These are phyloP conservation scores for Penicillium steckii DNA, from an alignment of 495 filamentous ascomycete genomes.

Conservation along the genomic window DNA sequence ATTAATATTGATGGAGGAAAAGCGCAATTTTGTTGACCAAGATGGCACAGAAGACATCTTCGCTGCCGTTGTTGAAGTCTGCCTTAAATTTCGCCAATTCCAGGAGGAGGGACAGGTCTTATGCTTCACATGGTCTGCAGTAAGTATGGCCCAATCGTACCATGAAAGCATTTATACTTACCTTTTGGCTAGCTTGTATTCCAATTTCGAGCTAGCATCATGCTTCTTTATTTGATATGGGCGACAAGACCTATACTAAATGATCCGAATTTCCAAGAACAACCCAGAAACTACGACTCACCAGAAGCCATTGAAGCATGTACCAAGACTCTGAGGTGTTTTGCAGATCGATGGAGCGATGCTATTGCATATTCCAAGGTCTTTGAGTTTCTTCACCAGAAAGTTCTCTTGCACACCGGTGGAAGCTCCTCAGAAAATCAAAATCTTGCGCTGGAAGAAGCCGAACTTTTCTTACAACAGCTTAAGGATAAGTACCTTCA, in stretches of 20 bases:
- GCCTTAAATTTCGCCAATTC: conserved; percentile 25
- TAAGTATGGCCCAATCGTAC: conserved; percentile 11
- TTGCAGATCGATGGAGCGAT: conserved; percentile 28
- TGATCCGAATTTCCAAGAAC: conserved; percentile 1
- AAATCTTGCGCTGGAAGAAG: conserved; percentile 11
- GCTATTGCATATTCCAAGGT: conserved; percentile 25
- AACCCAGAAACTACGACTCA: conserved; percentile 6
- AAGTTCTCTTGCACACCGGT: conserved; percentile 2
- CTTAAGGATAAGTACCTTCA: conserved; percentile 31
- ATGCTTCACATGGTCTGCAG: conserved; percentile 38
- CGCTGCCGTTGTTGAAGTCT: conserved; percentile 29
- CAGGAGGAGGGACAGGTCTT: conserved; percentile 35
- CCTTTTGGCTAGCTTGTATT: conserved; percentile 25
- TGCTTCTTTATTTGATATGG: conserved; percentile 35
- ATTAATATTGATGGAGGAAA: conserved; percentile 31
- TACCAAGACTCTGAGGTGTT: conserved; percentile 20
- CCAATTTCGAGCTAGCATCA: conserved; percentile 31
- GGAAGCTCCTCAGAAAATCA: background rate
- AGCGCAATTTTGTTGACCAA: conserved; percentile 23
- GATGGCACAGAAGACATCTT: conserved; percentile 30
- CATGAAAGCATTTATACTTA: conserved; percentile 1
- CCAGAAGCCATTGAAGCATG: conserved; percentile 26
- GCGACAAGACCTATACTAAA: conserved; percentile 13
- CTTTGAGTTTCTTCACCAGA: conserved; percentile 23
- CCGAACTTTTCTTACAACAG: conserved; percentile 18